Evolutionary conservation across 2,329 filamentous ascomycete genomes (phyloP).

Genomic region (Helminthosporium solani): DNA sequence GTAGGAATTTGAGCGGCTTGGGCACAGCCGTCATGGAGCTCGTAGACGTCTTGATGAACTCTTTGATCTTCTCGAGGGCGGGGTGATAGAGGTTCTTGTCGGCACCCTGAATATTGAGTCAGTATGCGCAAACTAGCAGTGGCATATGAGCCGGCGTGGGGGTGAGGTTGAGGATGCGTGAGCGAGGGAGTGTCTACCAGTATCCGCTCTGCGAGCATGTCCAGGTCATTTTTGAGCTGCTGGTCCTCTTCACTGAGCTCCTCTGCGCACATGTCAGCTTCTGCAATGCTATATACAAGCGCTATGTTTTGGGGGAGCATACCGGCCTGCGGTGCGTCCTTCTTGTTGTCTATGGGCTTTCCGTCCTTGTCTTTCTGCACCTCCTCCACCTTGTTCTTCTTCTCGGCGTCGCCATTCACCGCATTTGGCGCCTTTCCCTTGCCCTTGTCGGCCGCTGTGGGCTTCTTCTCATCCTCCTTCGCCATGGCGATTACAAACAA

Average conservation of each 20-base stretch:
- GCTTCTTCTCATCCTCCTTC: slow-evolving; percentile 84
- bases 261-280: slow-evolving; percentile 57
- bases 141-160: slow-evolving; percentile 8
- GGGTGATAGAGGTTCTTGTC: slow-evolving; percentile 87
- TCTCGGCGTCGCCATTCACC: slow-evolving; percentile 63
- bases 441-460: slow-evolving; percentile 85
- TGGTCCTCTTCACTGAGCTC: slow-evolving; percentile 98
- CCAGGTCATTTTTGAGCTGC: slow-evolving; percentile 95
- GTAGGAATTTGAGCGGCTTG: slow-evolving; percentile 95
- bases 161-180: too few relatives aligned
- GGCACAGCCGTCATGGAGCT: slow-evolving; percentile 99
- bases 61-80: slow-evolving; percentile 94
- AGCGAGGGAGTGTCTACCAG: slow-evolving; percentile 59
- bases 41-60: slow-evolving; percentile 97
- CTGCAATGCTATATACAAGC: slow-evolving; percentile 11
- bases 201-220: slow-evolving; percentile 96
- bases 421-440: slow-evolving; percentile 87
- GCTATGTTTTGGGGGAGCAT: slow-evolving; percentile 38
- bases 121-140: slow-evolving; percentile 29
- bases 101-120: slow-evolving; percentile 63
- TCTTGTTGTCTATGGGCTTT: slow-evolving; percentile 73
- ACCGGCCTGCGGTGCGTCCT: slow-evolving; percentile 66
- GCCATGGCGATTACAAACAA: slow-evolving; percentile 65
- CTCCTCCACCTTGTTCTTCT: slow-evolving; percentile 59
- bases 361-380: slow-evolving; percentile 67